Evolutionary conservation across 192 early-diverging fungal genomes (phyloP), one percentile per base, ranked within the genome.

Genomic region (Umbelopsis isabellina): DNA sequence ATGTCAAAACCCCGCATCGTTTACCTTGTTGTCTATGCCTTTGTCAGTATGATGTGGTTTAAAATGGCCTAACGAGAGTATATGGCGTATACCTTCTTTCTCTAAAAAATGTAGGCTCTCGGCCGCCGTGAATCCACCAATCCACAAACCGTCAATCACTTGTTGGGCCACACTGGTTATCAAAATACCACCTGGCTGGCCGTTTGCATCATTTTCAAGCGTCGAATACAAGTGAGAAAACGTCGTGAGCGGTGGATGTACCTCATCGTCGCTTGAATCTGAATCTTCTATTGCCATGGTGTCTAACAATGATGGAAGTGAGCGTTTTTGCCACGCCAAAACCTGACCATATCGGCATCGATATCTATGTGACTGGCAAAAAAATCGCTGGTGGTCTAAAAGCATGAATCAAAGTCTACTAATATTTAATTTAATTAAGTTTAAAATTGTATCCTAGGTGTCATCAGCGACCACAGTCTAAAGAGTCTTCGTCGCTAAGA

Each of bases 11-110:
- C 55, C 55, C 55, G 55, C 18, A n/a, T 48, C 35, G 8, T 52
- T 66, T 75, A 75, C 73, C 66, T 79, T 72, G 52, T 75, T 64
- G 20, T 45, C 35, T 47, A 67, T 71, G 11, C 73, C 66, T 46
- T 25, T 52, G 22, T 70, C 22, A 58, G 22, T n/a, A 49, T 75
- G 67, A 4, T 65, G 52, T 18, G 50, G 55, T 33, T 75, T 49
- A 47, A 80, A 80, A 25, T 75, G 71, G n/a, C 79, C 79, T n/a
- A 80, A 47, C 1, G 74, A 67, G 11, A 80, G 69, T 10, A 80
- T 73, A 30, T 51, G 52, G 0, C 49, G 53, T 58, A 80, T 80
- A 10, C 70, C 51, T 22, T 76, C 76, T 35, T 72, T 73, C 37
- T 70, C 70, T 22, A 80, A 46, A 70, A 73, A 72, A 5, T 49